These are phyloP conservation scores for Salmacisia buchloeana DNA, from an alignment of 1,284 basidiomycete species.

Conservation along the genomic window DNA sequence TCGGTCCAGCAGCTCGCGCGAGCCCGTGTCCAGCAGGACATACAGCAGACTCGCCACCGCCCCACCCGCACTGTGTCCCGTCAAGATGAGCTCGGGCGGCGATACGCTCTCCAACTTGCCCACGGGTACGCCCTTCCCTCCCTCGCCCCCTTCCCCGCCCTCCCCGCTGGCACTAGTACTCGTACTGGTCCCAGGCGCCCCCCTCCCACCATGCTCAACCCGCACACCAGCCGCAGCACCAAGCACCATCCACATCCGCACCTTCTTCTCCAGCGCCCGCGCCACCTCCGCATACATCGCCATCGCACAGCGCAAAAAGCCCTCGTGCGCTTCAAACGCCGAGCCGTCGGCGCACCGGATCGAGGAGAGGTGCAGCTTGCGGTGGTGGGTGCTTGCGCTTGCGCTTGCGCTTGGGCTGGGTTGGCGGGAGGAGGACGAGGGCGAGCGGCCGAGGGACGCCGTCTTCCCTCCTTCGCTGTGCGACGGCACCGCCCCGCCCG, in stretches of 20 bases:
- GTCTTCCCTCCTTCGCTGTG: too few species aligned
- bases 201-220: background rate
- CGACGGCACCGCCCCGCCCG: too few species aligned
- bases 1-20: background rate
- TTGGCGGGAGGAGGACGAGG: too few species aligned
- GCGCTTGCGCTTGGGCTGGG: background rate
- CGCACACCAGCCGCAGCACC: background rate
- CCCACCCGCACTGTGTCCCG: constrained; percentile 3
- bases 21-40: background rate
- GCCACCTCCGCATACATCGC: background rate
- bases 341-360: background rate
- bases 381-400: background rate
- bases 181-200: background rate
- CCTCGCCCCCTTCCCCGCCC: background rate
- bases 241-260: background rate
- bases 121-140: too few species aligned
- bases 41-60: background rate
- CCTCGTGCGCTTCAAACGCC: too few species aligned
- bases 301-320: too few species aligned
- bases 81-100: background rate
- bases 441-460: too few species aligned
- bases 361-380: background rate
- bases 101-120: background rate
- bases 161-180: background rate
- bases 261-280: constrained; percentile 3